phyloP scores from a whole-genome alignment of 495 filamentous ascomycete genomes.

The Neurospora sp. region DNA sequence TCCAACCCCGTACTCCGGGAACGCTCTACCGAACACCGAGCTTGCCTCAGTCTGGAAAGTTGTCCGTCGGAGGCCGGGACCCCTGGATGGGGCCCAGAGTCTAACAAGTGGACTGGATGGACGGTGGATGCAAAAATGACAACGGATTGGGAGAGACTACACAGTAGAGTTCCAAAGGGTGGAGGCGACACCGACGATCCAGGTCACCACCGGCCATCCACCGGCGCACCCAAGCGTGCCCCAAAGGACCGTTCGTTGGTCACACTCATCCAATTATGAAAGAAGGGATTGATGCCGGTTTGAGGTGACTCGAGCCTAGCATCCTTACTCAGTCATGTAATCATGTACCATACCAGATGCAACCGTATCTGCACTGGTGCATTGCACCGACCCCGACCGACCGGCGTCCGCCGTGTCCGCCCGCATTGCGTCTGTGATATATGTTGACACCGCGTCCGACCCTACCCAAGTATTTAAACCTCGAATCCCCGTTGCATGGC shows the following conservation, averaged over 20 bases:
- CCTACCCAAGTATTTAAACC: not conserved
- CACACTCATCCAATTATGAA: not conserved
- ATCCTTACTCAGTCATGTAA: not conserved
- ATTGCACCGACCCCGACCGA: not conserved
- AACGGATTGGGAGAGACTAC: not conserved
- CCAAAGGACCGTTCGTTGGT: not conserved
- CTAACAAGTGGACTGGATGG: not conserved
- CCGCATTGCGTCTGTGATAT: not conserved
- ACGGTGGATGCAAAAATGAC: not conserved
- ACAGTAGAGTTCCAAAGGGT: not conserved
- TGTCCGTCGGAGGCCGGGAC: not conserved
- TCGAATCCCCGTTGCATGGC: not conserved
- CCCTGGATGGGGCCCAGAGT: not conserved
- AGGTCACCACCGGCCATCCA: not conserved
- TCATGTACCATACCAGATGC: not conserved
- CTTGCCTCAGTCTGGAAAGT: not conserved
- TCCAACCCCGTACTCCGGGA: not conserved
- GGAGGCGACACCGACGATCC: not conserved
- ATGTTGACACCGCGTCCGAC: not conserved
- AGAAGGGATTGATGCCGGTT: not conserved
- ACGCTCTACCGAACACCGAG: not conserved
- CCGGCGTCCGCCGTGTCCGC: not conserved
- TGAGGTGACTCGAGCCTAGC: not conserved
- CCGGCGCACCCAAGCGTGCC: not conserved
- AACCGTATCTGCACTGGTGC: not conserved